Conservation (phyloP, 768 basidiomycete genomes). For the Basidioascus undulatus region DNA sequence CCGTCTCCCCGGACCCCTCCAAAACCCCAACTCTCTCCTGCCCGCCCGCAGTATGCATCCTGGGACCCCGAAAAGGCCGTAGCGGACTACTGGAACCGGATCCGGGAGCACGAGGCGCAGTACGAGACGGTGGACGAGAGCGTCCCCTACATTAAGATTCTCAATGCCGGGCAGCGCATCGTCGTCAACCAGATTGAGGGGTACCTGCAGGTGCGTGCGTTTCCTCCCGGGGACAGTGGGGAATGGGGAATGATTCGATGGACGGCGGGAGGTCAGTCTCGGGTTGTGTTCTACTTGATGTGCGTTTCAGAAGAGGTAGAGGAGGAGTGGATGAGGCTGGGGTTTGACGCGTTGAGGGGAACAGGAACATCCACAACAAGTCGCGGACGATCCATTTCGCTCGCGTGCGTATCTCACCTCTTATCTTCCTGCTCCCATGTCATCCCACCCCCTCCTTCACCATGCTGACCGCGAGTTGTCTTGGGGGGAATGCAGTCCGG, state of each 20-base stretch:
- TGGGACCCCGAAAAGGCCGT: slow-evolving; percentile 88
- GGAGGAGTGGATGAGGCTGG: no score
- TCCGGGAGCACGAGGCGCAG: slow-evolving; percentile 56
- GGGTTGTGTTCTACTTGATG: slow-evolving; percentile 97
- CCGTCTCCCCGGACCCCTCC: not conserved
- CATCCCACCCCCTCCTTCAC: not conserved
- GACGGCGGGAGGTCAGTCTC: no score
- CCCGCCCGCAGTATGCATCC: slow-evolving; percentile 56
- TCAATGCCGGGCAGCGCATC: slow-evolving; percentile 92
- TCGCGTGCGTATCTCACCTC: slow-evolving; percentile 30
- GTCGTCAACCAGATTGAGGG: slow-evolving; percentile 80
- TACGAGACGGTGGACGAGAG: slow-evolving; percentile 77
- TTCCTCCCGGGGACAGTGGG: no score
- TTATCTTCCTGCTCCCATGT: not conserved
- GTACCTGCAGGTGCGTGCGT: slow-evolving; percentile 54
- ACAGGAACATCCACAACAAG: slow-evolving; percentile 94
- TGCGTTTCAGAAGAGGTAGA: no score
- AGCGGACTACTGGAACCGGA: slow-evolving; percentile 73
- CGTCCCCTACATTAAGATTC: slow-evolving; percentile 82
- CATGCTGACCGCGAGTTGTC: not conserved
- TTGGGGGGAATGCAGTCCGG: slow-evolving; percentile 38
- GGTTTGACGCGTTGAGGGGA: no score
- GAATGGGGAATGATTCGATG: no score
- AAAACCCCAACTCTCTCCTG: slow-evolving; percentile 2
- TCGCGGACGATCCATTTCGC: slow-evolving; percentile 92